A percentile compares a stretch with the other conserved stretches of the same genome.
These are phyloP conservation scores for Leucosporidium creatinivorum DNA, from an alignment of 768 basidiomycete genomes.

Conservation along the genomic window DNA sequence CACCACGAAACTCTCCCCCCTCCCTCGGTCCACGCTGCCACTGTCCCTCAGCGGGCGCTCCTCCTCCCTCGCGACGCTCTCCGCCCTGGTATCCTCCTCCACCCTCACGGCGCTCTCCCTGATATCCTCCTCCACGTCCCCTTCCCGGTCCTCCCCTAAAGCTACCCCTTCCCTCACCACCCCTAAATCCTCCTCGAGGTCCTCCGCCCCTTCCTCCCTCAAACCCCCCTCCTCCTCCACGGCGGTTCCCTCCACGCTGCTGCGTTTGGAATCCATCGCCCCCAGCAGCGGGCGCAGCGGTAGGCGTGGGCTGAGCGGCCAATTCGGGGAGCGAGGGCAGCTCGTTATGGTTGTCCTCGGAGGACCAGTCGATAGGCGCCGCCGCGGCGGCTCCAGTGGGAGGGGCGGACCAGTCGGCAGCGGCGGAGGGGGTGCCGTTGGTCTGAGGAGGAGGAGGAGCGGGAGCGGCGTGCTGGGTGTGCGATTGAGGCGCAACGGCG, in stretches of 20 bases:
- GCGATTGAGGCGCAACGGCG: neutral
- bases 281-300: neutral
- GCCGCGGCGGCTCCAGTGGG: neutral
- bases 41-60: too few species aligned
- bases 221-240: neutral
- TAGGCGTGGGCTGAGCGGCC: conserved; percentile 9
- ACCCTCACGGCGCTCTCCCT: neutral
- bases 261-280: conserved; percentile 19
- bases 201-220: conserved; percentile 7
- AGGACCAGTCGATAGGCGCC: conserved; percentile 21
- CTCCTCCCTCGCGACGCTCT: neutral
- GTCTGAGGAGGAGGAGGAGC: neutral
- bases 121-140: neutral
- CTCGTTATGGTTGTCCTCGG: conserved; percentile 6
- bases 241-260: conserved; percentile 1
- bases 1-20: neutral
- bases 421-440: conserved; percentile 4
- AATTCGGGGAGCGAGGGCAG: conserved; percentile 23
- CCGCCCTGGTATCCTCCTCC: neutral
- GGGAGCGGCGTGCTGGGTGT: neutral
- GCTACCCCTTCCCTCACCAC: conserved; percentile 6
- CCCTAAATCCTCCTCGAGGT: neutral
- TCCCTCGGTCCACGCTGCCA: neutral
- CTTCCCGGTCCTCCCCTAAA: neutral
- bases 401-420: neutral